Base-by-base conservation (phyloP, 371 early-diverging fungal genomes). In the Zancudomyces culisetae region DNA sequence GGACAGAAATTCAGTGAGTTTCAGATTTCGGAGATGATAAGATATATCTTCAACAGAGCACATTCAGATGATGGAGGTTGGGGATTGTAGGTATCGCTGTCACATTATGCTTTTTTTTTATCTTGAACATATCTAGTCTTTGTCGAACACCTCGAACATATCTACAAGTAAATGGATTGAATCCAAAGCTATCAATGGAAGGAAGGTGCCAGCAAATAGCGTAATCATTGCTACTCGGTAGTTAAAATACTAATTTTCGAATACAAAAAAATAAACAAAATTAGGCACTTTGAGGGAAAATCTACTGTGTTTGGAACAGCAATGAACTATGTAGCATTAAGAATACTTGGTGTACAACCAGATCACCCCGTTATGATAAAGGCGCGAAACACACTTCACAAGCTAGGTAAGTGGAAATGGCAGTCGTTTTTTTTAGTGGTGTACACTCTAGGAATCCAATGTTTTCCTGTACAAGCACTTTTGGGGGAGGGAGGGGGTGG, bases 231-330 rank as follows among this genome's bases (percentile, higher is more conserved):
- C n/a, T n/a, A n/a, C n/a, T n/a, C n/a, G n/a, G n/a, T n/a, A n/a
- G n/a, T n/a, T n/a, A n/a, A n/a, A n/a, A n/a, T n/a, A n/a, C n/a
- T n/a, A n/a, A n/a, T n/a, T n/a, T n/a, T n/a, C n/a, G n/a, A n/a
- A n/a, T n/a, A n/a, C n/a, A n/a, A n/a, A n/a, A n/a, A n/a, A n/a
- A n/a, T n/a, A n/a, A n/a, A n/a, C n/a, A n/a, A n/a, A n/a, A 30
- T 8, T 55, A 85, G 85, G 48, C 96, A 97, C 62, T 86, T 87
- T 51, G 95, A 91, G 69, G 80, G 88, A 42, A 74, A 76, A 20
- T 89, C 93, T 10, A 90, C 94, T 2, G 87, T 85, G 1, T 95
- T 95, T 69, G 92, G 96, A 48, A 95, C 97, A 0, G 80, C 84
- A 0, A 66, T 94, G 51, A 97, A 94, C 67, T 97, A 97, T 67